Evolutionary conservation across 106 monocot genomes (phyloP).

Genomic region (Platanthera zijinensis): DNA sequence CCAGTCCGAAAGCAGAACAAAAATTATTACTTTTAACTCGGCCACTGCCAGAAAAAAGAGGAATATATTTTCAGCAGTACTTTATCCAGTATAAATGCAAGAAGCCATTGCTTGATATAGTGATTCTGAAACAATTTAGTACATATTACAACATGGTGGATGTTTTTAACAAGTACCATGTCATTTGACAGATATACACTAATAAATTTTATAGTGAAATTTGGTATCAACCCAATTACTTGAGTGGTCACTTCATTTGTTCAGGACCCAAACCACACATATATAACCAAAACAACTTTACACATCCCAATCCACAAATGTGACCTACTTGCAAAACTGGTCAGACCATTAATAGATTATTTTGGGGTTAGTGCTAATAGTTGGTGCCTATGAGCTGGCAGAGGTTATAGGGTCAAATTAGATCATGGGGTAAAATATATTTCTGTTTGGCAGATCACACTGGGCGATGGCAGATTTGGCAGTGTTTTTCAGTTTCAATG

Average conservation of each 20-base stretch:
- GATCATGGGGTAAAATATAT: not conserved
- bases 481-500: not conserved
- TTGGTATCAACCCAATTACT: not conserved
- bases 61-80: not conserved
- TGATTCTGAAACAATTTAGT: not conserved
- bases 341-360: not conserved
- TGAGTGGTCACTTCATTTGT: not conserved
- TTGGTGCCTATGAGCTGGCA: not conserved
- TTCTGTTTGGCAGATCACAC: not conserved
- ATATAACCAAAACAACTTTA: not conserved
- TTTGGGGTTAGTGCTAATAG: not conserved
- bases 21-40: constrained; percentile 47
- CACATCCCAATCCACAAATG: not conserved
- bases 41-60: constrained; percentile 40
- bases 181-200: not conserved
- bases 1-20: constrained; percentile 33
- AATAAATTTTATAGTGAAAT: not conserved
- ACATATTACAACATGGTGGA: not conserved
- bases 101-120: not conserved
- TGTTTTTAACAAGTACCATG: not conserved
- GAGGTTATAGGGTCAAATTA: not conserved
- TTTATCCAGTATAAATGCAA: not conserved
- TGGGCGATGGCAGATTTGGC: not conserved
- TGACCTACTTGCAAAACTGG: not conserved
- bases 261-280: not conserved